Evolutionary conservation across 2,329 filamentous ascomycete species (phyloP), one percentile per base, ranked within the genome.

Genomic region (Cladophialophora psammophila): DNA sequence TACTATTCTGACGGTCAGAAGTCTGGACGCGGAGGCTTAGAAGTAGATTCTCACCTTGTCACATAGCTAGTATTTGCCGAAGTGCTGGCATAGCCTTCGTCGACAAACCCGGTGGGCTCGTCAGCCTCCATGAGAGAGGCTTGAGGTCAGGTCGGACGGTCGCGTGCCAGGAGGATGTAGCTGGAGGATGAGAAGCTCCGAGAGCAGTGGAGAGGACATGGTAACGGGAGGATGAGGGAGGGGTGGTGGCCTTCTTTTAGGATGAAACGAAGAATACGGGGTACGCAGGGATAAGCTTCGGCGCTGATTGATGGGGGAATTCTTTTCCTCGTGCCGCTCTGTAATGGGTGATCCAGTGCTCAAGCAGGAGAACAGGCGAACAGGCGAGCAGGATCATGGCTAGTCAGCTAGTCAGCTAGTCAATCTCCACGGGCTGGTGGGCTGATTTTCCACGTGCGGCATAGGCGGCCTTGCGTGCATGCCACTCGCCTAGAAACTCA

Each of bases 61-160:
- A 65, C 58, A 34, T 65, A 65, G 34, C 63, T 65, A 2, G 57
- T 40, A n/a, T 48, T 45, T 8, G 50, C 45, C 7, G 63, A 61
- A 7, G 38, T 18, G 8, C 36, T 55, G 20, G 48, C 58, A 36
- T 61, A 65, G 18, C 57, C 63, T 52, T 65, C 63, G 52, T 65
- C 63, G 8, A 54, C 40, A 32, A 65, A 54, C 10, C 31, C 40
- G 32, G 18, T 40, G 34, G 18, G 31, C 13, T 57, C 50, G 35
- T 65, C 63, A 31, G 63, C 18, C 35, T 65, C 57, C 57, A 65
- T 65, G 40, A 38, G 36, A 12, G n/a, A 57, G 12, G 32, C 1
- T 20, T 48, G 42, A 12, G 18, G 45, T 50, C 45, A 57, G 12
- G 34, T 13, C 20, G 26, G 38, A 13, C 12, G 34, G 32, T 48